Conservation (phyloP, 352 stramenopile genomes). For the Lagenidium sp. region DNA sequence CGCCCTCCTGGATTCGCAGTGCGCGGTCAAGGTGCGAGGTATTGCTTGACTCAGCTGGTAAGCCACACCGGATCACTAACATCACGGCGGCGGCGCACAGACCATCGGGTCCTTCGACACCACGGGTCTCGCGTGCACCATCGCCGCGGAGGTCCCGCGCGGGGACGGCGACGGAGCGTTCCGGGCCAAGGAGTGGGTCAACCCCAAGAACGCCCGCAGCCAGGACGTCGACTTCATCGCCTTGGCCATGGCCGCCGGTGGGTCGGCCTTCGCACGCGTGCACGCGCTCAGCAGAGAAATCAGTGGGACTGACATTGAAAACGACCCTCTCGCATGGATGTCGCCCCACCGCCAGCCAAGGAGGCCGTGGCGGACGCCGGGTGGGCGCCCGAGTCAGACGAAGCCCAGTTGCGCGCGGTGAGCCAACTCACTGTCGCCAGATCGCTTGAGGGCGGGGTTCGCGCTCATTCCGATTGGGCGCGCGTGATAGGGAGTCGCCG, state of each 20-base stretch:
- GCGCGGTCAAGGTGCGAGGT: constrained; percentile 47
- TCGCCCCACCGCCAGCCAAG: constrained; percentile 23
- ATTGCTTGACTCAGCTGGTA: neutral
- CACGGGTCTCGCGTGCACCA: constrained; percentile 51
- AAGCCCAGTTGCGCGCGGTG: constrained; percentile 59
- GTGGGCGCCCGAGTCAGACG: constrained; percentile 49
- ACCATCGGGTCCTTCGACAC: constrained; percentile 45
- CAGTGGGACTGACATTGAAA: no score
- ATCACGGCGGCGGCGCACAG: no score
- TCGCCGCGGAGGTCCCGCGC: constrained; percentile 64
- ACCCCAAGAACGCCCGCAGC: constrained; percentile 51
- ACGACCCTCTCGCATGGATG: neutral
- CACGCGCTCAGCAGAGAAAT: no score
- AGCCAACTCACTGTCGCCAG: constrained; percentile 1
- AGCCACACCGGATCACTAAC: no score
- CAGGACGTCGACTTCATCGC: constrained; percentile 84
- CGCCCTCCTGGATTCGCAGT: constrained; percentile 66
- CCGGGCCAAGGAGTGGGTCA: constrained; percentile 56
- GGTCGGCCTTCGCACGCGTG: no score
- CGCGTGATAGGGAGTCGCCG: constrained; percentile 76
- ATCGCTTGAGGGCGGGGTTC: neutral
- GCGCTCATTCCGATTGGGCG: no score
- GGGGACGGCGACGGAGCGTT: constrained; percentile 41
- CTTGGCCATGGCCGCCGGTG: constrained; percentile 75
- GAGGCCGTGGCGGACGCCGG: constrained; percentile 76